Conservation (phyloP, 306 rosid species). For the Vigna unguiculata region DNA sequence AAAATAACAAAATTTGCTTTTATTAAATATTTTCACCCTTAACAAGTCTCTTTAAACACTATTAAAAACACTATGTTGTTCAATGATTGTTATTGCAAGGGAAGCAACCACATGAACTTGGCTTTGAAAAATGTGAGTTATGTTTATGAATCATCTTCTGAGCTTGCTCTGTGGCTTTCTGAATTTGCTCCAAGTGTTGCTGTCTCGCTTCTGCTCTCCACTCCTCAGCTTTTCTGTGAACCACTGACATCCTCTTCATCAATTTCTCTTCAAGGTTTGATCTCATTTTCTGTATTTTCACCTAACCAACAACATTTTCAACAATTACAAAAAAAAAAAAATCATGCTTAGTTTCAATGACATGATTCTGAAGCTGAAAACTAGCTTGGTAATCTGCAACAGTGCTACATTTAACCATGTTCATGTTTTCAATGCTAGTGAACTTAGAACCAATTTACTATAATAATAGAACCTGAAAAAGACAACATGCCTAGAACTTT, state of each 20-base stretch:
- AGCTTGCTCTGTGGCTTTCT: slow-evolving; percentile 64
- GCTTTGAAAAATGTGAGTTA: slow-evolving; percentile 56
- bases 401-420: background rate
- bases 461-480: slow-evolving; percentile 5
- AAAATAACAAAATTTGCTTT: background rate
- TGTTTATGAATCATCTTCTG: slow-evolving; percentile 62
- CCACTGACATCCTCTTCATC: slow-evolving; percentile 88
- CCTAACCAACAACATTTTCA: slow-evolving; percentile 50
- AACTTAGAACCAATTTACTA: slow-evolving; percentile 5
- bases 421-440: slow-evolving; percentile 37
- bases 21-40: background rate
- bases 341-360: slow-evolving; percentile 29
- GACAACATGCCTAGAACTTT: slow-evolving; percentile 33
- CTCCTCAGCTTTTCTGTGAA: slow-evolving; percentile 91
- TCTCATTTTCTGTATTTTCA: slow-evolving; percentile 93
- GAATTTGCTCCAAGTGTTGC: slow-evolving; percentile 77
- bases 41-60: background rate
- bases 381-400: slow-evolving; percentile 36
- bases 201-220: slow-evolving; percentile 75
- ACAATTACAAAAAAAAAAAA: background rate
- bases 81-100: slow-evolving; percentile 65
- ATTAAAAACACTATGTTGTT: background rate
- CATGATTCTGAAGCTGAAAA: background rate
- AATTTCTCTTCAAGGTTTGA: slow-evolving; percentile 90
- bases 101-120: slow-evolving; percentile 86